Evolutionary conservation across 2,329 filamentous ascomycete genomes (phyloP).

Genomic region (Trichoderma atrobrunneum): DNA sequence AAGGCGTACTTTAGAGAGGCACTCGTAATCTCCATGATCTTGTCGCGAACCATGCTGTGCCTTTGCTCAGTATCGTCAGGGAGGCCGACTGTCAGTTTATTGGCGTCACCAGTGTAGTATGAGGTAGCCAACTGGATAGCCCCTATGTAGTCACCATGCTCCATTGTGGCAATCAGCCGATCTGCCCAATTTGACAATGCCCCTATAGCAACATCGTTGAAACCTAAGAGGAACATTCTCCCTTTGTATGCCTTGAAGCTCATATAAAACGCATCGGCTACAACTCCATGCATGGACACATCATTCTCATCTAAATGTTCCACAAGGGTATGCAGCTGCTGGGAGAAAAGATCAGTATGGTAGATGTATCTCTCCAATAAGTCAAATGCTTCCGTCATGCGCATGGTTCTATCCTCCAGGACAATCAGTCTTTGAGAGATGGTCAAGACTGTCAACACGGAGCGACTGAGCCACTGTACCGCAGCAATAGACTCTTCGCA

Average conservation of each 20-base stretch:
- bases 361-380: conserved; percentile 89
- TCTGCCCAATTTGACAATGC: conserved; percentile 97
- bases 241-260: conserved; percentile 96
- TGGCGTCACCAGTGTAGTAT: conserved; percentile 87
- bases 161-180: conserved; percentile 87
- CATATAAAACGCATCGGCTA: conserved; percentile 97
- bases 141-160: conserved; percentile 90
- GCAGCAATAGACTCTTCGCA: conserved; percentile 94
- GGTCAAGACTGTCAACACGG: conserved; percentile 85
- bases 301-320: conserved; percentile 88
- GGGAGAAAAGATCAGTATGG: conserved; percentile 85
- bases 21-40: conserved; percentile 87
- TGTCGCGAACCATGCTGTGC: conserved; percentile 81
- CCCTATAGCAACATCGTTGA: conserved; percentile 88
- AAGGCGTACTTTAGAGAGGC: conserved; percentile 91
- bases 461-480: conserved; percentile 93
- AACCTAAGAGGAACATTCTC: conserved; percentile 85
- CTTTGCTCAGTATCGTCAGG: conserved; percentile 76
- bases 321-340: conserved; percentile 78
- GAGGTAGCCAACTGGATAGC: conserved; percentile 87
- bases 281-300: conserved; percentile 86
- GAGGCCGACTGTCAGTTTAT: conserved; percentile 89
- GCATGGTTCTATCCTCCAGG: conserved; percentile 82
- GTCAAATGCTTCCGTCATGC: conserved; percentile 93
- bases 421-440: conserved; percentile 93